Conservation (phyloP, 768 basidiomycete genomes). For the Mycena amicta region DNA sequence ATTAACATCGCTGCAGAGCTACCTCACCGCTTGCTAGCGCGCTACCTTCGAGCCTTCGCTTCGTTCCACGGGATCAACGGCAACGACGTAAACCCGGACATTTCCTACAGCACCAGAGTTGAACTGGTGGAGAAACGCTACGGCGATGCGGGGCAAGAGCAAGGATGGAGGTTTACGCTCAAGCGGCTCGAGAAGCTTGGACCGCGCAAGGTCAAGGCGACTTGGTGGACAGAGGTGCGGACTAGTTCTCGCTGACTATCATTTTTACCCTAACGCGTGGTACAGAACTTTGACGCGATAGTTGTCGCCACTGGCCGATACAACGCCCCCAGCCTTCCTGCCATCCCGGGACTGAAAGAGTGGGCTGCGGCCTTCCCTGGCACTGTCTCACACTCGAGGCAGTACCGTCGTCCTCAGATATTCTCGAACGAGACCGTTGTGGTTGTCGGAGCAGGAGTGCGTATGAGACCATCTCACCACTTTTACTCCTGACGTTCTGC, state of each 20-base stretch:
- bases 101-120: slow-evolving; percentile 37
- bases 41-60: slow-evolving; percentile 32
- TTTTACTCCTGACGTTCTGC: not conserved
- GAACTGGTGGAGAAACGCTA: slow-evolving; percentile 31
- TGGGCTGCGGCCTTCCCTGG: slow-evolving; percentile 40
- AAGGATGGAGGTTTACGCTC: slow-evolving; percentile 20
- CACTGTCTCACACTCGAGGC: slow-evolving; percentile 40
- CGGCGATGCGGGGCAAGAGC: slow-evolving; percentile 13
- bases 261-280: slow-evolving; percentile 9
- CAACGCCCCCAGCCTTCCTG: slow-evolving; percentile 37
- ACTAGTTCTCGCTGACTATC: not conserved
- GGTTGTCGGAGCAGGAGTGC: slow-evolving; percentile 43
- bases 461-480: slow-evolving; percentile 14
- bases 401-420: slow-evolving; percentile 42
- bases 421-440: slow-evolving; percentile 42
- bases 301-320: slow-evolving; percentile 37
- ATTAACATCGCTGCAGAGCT: no score
- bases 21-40: slow-evolving; percentile 22
- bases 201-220: slow-evolving; percentile 28
- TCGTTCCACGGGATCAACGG: slow-evolving; percentile 20
- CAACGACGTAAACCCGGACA: slow-evolving; percentile 17
- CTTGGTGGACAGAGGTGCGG: slow-evolving; percentile 41
- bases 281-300: slow-evolving; percentile 39
- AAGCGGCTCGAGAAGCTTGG: slow-evolving; percentile 11
- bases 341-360: slow-evolving; percentile 34